phyloP scores from a whole-genome alignment of 2,329 filamentous ascomycete genomes.

The Alternaria triticimaculans region DNA sequence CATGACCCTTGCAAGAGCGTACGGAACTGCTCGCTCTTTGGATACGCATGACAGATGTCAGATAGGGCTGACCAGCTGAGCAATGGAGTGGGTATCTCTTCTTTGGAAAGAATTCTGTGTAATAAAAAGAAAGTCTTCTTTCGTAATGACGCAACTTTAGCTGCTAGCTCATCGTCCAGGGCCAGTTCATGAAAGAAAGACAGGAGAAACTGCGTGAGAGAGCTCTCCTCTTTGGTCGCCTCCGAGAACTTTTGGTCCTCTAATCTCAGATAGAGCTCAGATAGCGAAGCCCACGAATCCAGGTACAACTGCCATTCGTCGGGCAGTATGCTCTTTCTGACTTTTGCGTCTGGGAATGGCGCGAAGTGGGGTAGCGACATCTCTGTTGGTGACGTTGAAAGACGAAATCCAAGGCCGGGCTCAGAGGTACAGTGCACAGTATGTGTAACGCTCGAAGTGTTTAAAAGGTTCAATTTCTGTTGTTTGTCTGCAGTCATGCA shows the following conservation, averaged over 20 bases:
- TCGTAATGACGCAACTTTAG: constrained; percentile 60
- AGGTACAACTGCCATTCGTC: constrained; percentile 80
- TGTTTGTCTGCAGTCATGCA: constrained; percentile 23
- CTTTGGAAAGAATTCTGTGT: constrained; percentile 61
- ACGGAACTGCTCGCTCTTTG: constrained; percentile 65
- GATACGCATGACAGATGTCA: constrained; percentile 71
- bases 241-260: constrained; percentile 62
- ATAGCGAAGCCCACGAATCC: constrained; percentile 75
- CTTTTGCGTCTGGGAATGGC: constrained; percentile 73
- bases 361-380: constrained; percentile 74
- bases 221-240: constrained; percentile 62
- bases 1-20: constrained; percentile 60
- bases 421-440: background rate
- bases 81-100: constrained; percentile 56
- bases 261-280: constrained; percentile 68
- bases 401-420: background rate
- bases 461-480: background rate
- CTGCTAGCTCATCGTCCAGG: constrained; percentile 33
- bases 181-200: constrained; percentile 68
- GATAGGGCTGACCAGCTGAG: constrained; percentile 72
- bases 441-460: background rate
- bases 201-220: constrained; percentile 67
- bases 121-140: constrained; percentile 70
- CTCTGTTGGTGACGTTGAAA: background rate
- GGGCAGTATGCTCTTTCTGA: constrained; percentile 70